Conservation (phyloP, 768 basidiomycete genomes). For the Lepiota subincarnata region DNA sequence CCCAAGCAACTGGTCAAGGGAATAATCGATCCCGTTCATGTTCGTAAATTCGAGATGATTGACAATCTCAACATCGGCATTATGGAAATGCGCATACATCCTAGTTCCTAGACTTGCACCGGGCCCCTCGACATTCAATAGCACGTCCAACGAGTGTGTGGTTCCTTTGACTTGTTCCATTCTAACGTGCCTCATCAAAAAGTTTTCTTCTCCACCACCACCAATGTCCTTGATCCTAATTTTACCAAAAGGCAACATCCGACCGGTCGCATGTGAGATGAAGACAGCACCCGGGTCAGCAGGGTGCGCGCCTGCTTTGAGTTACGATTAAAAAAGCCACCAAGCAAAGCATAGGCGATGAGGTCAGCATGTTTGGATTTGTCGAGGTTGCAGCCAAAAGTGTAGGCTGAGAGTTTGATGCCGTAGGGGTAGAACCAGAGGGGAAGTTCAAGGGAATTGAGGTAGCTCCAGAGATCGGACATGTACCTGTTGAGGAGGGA, state of each 20-base stretch:
- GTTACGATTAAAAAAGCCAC: conserved; percentile 91
- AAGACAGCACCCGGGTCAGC: conserved; percentile 72
- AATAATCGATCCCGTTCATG: conserved; percentile 96
- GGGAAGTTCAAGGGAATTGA: conserved; percentile 91
- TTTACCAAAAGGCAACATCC: conserved; percentile 85
- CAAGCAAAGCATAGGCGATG: conserved; percentile 73
- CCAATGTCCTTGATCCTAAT: conserved; percentile 62
- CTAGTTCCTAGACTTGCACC: conserved; percentile 40
- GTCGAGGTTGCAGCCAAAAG: conserved; percentile 93
- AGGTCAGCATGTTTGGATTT: conserved; percentile 83
- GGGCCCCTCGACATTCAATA: conserved; percentile 73
- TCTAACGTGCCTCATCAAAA: not conserved
- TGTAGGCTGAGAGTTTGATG: conserved; percentile 75
- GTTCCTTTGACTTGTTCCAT: conserved; percentile 98
- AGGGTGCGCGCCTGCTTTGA: conserved; percentile 79
- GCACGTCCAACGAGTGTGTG: conserved; percentile 91
- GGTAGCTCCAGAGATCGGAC: conserved; percentile 95
- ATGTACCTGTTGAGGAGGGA: conserved; percentile 67
- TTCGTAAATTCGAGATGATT: conserved; percentile 90
- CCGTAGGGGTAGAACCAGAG: conserved; percentile 94
- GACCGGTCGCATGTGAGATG: conserved; percentile 94
- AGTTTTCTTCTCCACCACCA: too few relatives aligned
- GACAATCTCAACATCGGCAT: conserved; percentile 59
- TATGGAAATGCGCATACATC: conserved; percentile 28
- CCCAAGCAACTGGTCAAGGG: conserved; percentile 86